phyloP scores from a whole-genome alignment of 331 rosid species.

The Quercus phellos region DNA sequence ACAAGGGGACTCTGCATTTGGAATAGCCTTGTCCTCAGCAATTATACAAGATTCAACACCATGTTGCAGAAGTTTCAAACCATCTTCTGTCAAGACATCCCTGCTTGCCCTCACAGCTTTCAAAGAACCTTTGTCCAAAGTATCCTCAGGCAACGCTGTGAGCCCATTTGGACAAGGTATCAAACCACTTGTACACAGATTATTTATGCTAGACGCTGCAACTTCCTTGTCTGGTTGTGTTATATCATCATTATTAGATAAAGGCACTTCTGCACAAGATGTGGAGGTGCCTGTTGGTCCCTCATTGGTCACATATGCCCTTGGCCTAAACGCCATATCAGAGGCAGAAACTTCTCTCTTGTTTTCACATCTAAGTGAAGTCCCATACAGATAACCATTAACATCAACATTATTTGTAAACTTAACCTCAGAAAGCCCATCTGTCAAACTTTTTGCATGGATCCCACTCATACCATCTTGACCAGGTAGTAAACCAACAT shows the following conservation, averaged over 20 bases:
- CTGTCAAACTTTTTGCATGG: constrained; percentile 19
- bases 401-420: constrained; percentile 24
- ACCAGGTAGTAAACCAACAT: constrained; percentile 30
- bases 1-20: constrained; percentile 22
- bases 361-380: constrained; percentile 31
- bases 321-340: constrained; percentile 16
- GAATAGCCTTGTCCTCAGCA: constrained; percentile 27
- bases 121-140: constrained; percentile 30
- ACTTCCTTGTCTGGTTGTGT: constrained; percentile 26
- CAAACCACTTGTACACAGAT: constrained; percentile 19
- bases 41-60: constrained; percentile 24
- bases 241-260: constrained; percentile 27
- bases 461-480: constrained; percentile 20
- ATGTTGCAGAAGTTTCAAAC: constrained; percentile 32
- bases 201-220: constrained; percentile 26
- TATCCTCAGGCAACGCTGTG: constrained; percentile 23
- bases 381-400: constrained; percentile 19
- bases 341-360: constrained; percentile 33
- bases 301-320: constrained; percentile 33
- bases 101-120: constrained; percentile 26
- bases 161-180: constrained; percentile 34
- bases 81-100: constrained; percentile 24
- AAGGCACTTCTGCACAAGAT: constrained; percentile 34
- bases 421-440: constrained; percentile 31
- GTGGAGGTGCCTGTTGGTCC: constrained; percentile 24